A percentile compares a stretch with the other conserved stretches of the same genome.
Conservation (phyloP, 441 rosid species). For the Syzygium syzygioides region DNA sequence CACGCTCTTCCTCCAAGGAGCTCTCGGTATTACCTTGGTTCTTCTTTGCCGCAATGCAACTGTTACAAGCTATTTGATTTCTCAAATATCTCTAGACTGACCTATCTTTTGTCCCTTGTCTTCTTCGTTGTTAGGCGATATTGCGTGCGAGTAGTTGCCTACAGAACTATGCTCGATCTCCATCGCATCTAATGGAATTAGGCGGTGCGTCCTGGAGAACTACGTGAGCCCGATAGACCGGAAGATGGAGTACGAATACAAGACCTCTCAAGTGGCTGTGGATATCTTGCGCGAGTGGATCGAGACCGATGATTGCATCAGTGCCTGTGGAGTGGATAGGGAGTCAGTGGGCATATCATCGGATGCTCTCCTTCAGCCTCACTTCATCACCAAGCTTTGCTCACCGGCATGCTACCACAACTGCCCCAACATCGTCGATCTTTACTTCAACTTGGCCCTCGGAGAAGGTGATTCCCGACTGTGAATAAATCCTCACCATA, state of each 20-base stretch:
- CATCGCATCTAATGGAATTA: constrained; percentile 26
- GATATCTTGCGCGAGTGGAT: constrained; percentile 16
- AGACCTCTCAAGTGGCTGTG: constrained; percentile 30
- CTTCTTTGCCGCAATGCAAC: not conserved
- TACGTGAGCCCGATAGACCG: not conserved
- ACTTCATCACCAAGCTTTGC: constrained; percentile 34
- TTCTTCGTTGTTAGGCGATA: constrained; percentile 8
- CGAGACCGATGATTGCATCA: constrained; percentile 29
- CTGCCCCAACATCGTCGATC: constrained; percentile 39
- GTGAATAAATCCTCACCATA: not conserved
- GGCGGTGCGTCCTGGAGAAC: constrained; percentile 35
- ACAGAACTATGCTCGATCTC: constrained; percentile 22
- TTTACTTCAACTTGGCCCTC: constrained; percentile 35
- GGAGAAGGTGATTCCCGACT: constrained; percentile 26
- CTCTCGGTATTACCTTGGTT: not conserved
- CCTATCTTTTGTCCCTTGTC: not conserved
- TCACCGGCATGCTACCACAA: constrained; percentile 19
- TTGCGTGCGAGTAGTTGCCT: constrained; percentile 30
- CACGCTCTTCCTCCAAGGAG: not conserved
- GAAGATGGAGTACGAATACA: constrained; percentile 18
- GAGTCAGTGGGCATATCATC: constrained; percentile 34
- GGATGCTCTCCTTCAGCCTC: constrained; percentile 27
- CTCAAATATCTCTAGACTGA: not conserved
- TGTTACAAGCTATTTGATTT: not conserved
- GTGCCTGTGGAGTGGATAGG: constrained; percentile 30